phyloP scores from a whole-genome alignment of 495 filamentous ascomycete genomes.

The Alectoria sarmentosa region DNA sequence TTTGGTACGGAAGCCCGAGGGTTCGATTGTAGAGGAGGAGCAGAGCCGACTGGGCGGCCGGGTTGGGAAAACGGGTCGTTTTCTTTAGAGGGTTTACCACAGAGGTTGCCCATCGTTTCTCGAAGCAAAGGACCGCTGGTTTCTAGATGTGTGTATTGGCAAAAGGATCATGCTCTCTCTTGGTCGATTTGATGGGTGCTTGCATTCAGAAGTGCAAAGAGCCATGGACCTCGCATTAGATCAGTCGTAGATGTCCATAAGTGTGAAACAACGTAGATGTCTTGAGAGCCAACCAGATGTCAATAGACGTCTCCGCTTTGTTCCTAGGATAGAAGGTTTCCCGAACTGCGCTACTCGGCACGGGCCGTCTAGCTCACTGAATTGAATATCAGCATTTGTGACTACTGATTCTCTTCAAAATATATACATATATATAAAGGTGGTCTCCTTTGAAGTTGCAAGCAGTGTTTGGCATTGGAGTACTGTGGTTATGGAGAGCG shows the following conservation, averaged over 20 bases:
- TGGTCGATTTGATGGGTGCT: too few species aligned
- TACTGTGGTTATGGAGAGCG: neutral
- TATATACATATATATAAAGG: neutral
- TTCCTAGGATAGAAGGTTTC: neutral
- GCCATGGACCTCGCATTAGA: neutral
- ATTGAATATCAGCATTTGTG: neutral
- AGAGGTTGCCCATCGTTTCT: slow-evolving; percentile 63
- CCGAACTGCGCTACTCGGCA: neutral
- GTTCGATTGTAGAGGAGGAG: slow-evolving; percentile 32
- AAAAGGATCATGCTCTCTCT: neutral
- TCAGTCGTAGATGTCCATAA: neutral
- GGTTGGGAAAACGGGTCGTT: slow-evolving; percentile 49
- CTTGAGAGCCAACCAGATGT: too few species aligned
- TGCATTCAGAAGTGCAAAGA: neutral
- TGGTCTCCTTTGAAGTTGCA: neutral
- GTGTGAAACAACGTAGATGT: neutral
- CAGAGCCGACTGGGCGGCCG: slow-evolving; percentile 54
- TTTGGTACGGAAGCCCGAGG: slow-evolving; percentile 18
- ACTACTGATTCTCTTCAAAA: neutral
- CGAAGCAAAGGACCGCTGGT: neutral
- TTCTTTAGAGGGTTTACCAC: slow-evolving; percentile 44
- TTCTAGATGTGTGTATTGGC: neutral
- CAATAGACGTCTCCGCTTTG: neutral
- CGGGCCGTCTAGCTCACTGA: neutral
- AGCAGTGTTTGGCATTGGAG: neutral